These are phyloP conservation scores for Chiua sp. DNA, from an alignment of 1,284 basidiomycete genomes.

Conservation along the genomic window DNA sequence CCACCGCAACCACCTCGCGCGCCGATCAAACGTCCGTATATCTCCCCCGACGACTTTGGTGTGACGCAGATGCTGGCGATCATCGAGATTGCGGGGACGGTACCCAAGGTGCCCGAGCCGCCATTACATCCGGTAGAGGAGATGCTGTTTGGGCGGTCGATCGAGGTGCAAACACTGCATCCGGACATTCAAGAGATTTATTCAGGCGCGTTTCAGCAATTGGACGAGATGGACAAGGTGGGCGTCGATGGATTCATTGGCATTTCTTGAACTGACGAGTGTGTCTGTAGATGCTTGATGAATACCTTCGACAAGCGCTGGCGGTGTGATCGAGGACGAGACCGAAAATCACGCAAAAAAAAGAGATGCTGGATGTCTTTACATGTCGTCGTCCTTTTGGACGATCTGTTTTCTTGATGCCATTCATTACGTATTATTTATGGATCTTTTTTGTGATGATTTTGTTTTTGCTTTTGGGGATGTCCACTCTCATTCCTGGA, in stretches of 20 bases:
- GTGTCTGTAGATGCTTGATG: conserved; percentile 39
- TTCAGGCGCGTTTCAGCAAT: conserved; percentile 68
- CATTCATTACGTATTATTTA: conserved; percentile 27
- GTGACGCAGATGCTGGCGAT: conserved; percentile 82
- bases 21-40: conserved; percentile 47
- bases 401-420: background rate
- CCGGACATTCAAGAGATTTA: conserved; percentile 77
- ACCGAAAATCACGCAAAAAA: too few species aligned
- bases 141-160: conserved; percentile 70
- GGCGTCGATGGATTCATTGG: conserved; percentile 36
- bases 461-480: background rate
- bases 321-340: conserved; percentile 31
- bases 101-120: conserved; percentile 21
- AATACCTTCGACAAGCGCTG: conserved; percentile 37
- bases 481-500: conserved; percentile 1
- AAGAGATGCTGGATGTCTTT: too few species aligned
- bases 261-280: background rate
- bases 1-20: conserved; percentile 1
- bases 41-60: conserved; percentile 85
- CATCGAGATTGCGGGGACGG: conserved; percentile 67
- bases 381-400: too few species aligned
- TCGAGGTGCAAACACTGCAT: conserved; percentile 69
- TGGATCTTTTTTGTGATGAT: conserved; percentile 10
- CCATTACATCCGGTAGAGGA: conserved; percentile 70
- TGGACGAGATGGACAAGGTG: conserved; percentile 84